These are phyloP conservation scores for Heracleum sosnowskyi DNA, from an alignment of 129 eudicot genomes.

Conservation along the genomic window DNA sequence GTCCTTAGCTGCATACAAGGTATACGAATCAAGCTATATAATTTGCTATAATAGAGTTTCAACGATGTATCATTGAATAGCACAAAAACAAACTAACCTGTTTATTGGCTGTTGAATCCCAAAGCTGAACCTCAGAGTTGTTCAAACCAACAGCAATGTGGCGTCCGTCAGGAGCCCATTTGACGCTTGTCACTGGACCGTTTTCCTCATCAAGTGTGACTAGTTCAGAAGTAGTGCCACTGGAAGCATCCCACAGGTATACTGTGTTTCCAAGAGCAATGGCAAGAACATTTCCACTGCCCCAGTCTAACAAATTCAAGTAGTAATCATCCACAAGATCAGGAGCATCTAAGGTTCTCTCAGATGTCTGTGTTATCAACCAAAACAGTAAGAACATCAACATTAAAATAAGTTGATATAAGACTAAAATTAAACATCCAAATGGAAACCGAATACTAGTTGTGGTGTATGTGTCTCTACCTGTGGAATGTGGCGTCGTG, in stretches of 20 bases:
- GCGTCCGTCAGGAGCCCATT: slow-evolving; percentile 85
- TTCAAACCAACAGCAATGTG: slow-evolving; percentile 73
- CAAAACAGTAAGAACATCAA: neutral
- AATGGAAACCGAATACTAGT: too few relatives aligned
- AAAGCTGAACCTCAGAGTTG: slow-evolving; percentile 78
- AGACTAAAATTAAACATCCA: too few relatives aligned
- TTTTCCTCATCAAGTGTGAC: slow-evolving; percentile 66
- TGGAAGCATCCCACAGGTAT: slow-evolving; percentile 85
- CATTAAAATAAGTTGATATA: neutral
- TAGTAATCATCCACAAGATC: slow-evolving; percentile 76
- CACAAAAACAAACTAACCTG: slow-evolving; percentile 29
- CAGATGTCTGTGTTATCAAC: slow-evolving; percentile 54
- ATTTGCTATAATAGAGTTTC: neutral
- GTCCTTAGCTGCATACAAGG: slow-evolving; percentile 52
- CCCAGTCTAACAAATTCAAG: slow-evolving; percentile 82
- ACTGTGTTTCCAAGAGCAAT: slow-evolving; percentile 74
- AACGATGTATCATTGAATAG: neutral
- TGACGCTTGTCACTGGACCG: slow-evolving; percentile 85
- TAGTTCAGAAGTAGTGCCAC: slow-evolving; percentile 62
- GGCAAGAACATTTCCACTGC: slow-evolving; percentile 80
- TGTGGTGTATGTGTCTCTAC: slow-evolving; percentile 16
- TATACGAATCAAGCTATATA: neutral
- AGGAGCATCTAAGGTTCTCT: slow-evolving; percentile 71
- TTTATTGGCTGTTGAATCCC: slow-evolving; percentile 72
- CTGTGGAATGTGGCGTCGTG: slow-evolving; percentile 87